Conservation (phyloP, 2,329 filamentous ascomycete genomes). For the Lasiodiplodia sp. region DNA sequence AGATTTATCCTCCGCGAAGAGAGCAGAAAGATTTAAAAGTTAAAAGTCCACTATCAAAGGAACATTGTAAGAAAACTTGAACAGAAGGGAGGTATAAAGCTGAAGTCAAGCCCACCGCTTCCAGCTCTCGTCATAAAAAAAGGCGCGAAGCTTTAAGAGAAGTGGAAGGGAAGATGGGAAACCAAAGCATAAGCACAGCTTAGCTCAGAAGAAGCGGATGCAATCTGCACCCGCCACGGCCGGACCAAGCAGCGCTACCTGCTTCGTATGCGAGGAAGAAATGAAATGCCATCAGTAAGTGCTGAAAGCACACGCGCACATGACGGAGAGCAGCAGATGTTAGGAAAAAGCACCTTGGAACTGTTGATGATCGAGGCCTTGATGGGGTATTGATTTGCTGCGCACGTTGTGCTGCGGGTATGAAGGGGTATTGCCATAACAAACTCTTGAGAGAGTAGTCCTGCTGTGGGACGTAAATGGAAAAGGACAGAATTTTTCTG, state of each 20-base stretch:
- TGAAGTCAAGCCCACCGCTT: constrained; percentile 2
- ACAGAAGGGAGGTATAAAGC: constrained; percentile 21
- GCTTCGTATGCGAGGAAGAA: background rate
- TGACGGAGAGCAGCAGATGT: constrained; percentile 9
- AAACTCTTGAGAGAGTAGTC: constrained; percentile 2
- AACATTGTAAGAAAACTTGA: constrained; percentile 3
- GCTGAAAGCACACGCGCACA: constrained; percentile 12
- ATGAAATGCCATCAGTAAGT: constrained; percentile 18
- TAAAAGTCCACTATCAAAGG: constrained; percentile 26
- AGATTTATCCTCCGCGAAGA: constrained; percentile 3
- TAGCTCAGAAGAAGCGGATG: constrained; percentile 18
- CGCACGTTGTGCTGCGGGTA: constrained; percentile 15
- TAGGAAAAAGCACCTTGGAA: background rate
- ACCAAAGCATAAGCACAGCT: constrained; percentile 17
- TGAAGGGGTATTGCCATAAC: constrained; percentile 23
- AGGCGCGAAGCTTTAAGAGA: constrained; percentile 11
- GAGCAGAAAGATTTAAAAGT: constrained; percentile 10
- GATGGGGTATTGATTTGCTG: constrained; percentile 22
- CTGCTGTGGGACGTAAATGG: constrained; percentile 4
- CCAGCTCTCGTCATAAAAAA: constrained; percentile 6
- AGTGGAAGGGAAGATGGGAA: background rate
- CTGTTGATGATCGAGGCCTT: constrained; percentile 1
- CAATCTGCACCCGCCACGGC: constrained; percentile 13
- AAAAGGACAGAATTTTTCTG: constrained; percentile 16
- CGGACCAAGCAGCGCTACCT: constrained; percentile 19